These are phyloP conservation scores for Lachnellula willkommii DNA, from an alignment of 2,329 filamentous ascomycete species.

Conservation along the genomic window DNA sequence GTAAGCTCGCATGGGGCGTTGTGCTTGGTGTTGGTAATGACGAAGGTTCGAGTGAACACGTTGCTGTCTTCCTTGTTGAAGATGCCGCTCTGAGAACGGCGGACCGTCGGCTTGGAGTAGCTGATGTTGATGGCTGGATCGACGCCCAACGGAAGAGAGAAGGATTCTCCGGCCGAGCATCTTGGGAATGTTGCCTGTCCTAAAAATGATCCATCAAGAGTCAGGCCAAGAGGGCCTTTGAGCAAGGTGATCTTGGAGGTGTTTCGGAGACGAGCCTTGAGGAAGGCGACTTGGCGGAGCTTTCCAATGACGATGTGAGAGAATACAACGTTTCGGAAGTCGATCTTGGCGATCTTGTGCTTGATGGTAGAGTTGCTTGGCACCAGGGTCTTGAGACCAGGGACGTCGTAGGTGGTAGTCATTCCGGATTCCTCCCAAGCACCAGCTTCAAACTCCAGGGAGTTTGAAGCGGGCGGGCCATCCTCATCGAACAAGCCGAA, in stretches of 20 bases:
- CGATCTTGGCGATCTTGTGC: conserved; percentile 54
- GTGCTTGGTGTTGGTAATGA: conserved; percentile 46
- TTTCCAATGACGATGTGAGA: conserved; percentile 56
- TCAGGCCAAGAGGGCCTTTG: conserved; percentile 50
- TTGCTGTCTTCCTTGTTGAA: conserved; percentile 50
- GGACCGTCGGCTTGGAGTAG: conserved; percentile 52
- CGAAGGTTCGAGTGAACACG: conserved; percentile 45
- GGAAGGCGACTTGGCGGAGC: conserved; percentile 53
- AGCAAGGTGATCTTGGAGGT: conserved; percentile 51
- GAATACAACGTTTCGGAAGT: conserved; percentile 47
- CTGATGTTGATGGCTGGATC: conserved; percentile 51
- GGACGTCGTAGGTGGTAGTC: conserved; percentile 55
- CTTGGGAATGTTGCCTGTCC: conserved; percentile 51
- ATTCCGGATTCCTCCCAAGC: conserved; percentile 54
- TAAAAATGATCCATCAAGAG: conserved; percentile 59
- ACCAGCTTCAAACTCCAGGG: conserved; percentile 46
- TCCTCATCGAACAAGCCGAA: conserved; percentile 10
- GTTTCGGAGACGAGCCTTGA: conserved; percentile 54
- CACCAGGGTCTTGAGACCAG: conserved; percentile 50
- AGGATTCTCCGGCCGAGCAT: conserved; percentile 49
- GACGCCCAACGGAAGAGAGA: conserved; percentile 52
- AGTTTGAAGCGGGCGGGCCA: not conserved
- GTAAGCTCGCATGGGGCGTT: conserved; percentile 40
- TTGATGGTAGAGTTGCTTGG: conserved; percentile 48
- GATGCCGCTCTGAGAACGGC: conserved; percentile 45